Evolutionary conservation across 202 grass and related monocot species (phyloP).

Genomic region (Musa balbisiana): DNA sequence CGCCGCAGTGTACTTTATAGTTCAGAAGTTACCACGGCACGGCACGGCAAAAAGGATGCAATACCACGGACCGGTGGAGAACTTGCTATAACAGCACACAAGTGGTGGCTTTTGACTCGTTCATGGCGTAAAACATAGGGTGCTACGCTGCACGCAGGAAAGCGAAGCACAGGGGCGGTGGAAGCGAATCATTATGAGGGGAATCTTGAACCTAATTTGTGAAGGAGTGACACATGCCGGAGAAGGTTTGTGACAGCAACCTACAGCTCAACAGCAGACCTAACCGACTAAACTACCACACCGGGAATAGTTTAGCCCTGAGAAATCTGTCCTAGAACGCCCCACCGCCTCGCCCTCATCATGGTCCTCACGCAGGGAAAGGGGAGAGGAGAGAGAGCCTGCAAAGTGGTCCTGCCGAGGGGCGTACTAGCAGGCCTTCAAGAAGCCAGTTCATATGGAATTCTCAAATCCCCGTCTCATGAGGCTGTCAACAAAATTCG

Average conservation of each 20-base stretch:
- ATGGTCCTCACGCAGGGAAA: conserved; percentile 3
- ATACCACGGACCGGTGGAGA: too few relatives aligned
- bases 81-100: too few relatives aligned
- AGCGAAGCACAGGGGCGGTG: neutral
- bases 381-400: too few relatives aligned
- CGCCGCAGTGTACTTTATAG: too few relatives aligned
- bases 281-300: neutral
- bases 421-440: neutral
- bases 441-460: conserved; percentile 1
- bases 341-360: neutral
- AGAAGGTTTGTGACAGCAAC: neutral
- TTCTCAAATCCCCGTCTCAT: neutral
- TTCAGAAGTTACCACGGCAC: too few relatives aligned
- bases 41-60: too few relatives aligned
- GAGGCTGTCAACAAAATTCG: neutral
- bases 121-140: too few relatives aligned
- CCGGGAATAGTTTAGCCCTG: neutral
- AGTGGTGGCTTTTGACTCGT: too few relatives aligned
- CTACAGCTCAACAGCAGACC: neutral
- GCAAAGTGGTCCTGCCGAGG: neutral
- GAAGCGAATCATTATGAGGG: neutral
- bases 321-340: neutral
- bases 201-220: neutral
- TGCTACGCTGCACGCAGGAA: neutral
- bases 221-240: neutral